phyloP scores from a whole-genome alignment of 257 asterid genomes.

The Schizonepeta tenuifolia region DNA sequence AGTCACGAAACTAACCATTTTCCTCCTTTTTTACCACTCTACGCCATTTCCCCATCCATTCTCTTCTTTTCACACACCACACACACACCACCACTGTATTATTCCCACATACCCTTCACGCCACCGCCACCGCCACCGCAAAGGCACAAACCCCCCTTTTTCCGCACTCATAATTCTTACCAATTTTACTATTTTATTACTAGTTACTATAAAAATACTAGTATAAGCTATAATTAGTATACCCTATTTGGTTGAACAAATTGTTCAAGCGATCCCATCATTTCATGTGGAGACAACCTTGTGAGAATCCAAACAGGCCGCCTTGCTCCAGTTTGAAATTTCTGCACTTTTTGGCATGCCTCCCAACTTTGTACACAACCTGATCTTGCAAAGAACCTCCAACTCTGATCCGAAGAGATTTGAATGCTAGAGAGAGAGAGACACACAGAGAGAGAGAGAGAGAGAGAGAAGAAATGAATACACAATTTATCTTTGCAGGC shows the following conservation, averaged over 20 bases:
- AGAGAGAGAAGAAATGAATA: no score
- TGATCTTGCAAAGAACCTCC: constrained; percentile 90
- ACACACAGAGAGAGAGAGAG: no score
- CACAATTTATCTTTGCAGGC: no score
- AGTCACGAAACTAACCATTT: constrained; percentile 44
- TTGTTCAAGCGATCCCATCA: constrained; percentile 73
- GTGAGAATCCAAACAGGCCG: constrained; percentile 61
- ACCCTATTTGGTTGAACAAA: constrained; percentile 66
- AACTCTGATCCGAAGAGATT: constrained; percentile 62
- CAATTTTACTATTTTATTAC: no score
- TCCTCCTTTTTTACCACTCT: constrained; percentile 18
- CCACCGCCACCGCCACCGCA: constrained; percentile 28
- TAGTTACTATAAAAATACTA: no score
- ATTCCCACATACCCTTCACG: constrained; percentile 14
- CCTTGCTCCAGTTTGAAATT: constrained; percentile 37
- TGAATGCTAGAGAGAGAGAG: constrained; percentile 50
- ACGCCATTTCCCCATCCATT: constrained; percentile 36
- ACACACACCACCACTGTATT: neutral
- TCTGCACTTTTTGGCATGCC: constrained; percentile 45
- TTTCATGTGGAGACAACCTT: constrained; percentile 66
- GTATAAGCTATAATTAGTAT: neutral
- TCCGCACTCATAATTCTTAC: constrained; percentile 31
- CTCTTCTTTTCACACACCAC: constrained; percentile 41
- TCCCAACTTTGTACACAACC: constrained; percentile 60
- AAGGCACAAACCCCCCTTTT: neutral